phyloP scores from a whole-genome alignment of 805 yeast genomes.

The Candida patagonica region DNA sequence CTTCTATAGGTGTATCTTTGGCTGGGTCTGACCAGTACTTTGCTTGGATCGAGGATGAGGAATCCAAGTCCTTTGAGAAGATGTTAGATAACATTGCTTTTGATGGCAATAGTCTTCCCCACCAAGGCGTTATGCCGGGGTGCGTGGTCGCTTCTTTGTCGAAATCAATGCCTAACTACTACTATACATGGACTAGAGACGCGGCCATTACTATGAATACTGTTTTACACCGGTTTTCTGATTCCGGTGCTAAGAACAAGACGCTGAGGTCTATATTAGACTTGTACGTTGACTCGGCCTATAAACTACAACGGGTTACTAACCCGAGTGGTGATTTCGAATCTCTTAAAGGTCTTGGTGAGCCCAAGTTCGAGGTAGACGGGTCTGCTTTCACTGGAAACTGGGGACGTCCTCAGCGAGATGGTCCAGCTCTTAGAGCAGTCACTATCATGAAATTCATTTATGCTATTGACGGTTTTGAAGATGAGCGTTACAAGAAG shows the following conservation, averaged over 20 bases:
- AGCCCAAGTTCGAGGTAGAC: slow-evolving; percentile 74
- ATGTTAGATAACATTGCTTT: slow-evolving; percentile 53
- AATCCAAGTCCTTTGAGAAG: slow-evolving; percentile 34
- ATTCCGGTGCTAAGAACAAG: slow-evolving; percentile 22
- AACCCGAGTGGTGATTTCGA: slow-evolving; percentile 60
- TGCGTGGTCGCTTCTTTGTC: slow-evolving; percentile 85
- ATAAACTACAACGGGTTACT: slow-evolving; percentile 49
- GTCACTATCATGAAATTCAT: slow-evolving; percentile 54
- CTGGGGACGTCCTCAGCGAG: slow-evolving; percentile 97
- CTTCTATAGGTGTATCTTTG: slow-evolving; percentile 14
- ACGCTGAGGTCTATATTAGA: slow-evolving; percentile 34
- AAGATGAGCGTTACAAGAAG: slow-evolving; percentile 24
- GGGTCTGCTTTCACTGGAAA: slow-evolving; percentile 48
- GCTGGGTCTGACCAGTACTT: slow-evolving; percentile 34
- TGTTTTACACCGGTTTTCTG: slow-evolving; percentile 46
- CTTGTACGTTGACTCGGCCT: slow-evolving; percentile 52
- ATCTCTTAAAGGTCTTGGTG: slow-evolving; percentile 55
- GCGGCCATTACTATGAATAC: slow-evolving; percentile 63
- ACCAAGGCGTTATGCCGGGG: slow-evolving; percentile 45
- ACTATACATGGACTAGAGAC: slow-evolving; percentile 86
- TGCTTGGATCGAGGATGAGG: slow-evolving; percentile 41
- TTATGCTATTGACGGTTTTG: not conserved
- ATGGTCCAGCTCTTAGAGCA: slow-evolving; percentile 83
- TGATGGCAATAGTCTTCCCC: slow-evolving; percentile 22
- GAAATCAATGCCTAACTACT: slow-evolving; percentile 60